A percentile compares a stretch with the other conserved stretches of the same genome.
Conservation (phyloP, 257 asterid genomes). For the Penstemon davidsonii region DNA sequence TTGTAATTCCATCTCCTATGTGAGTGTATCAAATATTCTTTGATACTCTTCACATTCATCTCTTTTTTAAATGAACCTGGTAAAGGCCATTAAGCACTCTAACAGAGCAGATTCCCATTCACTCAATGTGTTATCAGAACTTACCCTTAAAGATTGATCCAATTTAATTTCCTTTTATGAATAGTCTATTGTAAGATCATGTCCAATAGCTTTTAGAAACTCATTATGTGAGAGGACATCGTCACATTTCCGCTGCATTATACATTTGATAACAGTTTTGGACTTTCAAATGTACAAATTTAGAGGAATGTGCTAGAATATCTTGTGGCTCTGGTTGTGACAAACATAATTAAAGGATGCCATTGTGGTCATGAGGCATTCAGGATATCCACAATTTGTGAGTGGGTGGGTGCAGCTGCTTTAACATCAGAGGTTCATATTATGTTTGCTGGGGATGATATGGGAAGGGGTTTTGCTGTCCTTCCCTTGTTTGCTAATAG, state of each 20-base stretch:
- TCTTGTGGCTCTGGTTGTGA: neutral
- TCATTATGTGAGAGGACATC: no score
- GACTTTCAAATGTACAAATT: neutral
- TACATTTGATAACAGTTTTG: neutral
- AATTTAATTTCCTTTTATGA: neutral
- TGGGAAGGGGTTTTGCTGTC: neutral
- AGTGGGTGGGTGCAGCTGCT: neutral
- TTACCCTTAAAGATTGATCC: neutral
- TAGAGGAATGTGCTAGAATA: neutral
- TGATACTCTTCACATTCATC: neutral
- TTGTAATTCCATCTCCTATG: neutral
- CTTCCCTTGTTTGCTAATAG: neutral
- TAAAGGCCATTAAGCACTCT: neutral
- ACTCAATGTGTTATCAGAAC: neutral
- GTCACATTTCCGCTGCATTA: no score
- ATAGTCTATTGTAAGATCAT: no score
- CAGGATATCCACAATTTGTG: neutral
- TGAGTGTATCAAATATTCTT: neutral
- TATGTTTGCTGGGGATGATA: neutral
- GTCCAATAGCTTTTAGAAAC: no score
- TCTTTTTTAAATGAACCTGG: neutral
- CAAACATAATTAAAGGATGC: neutral
- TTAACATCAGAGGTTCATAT: neutral
- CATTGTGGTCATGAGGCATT: neutral
- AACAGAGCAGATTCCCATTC: neutral